A percentile compares a stretch with the other conserved stretches of the same genome.
Evolutionary conservation across 2,329 filamentous ascomycete species (phyloP).

Genomic region (Curvularia hawaiiensis): DNA sequence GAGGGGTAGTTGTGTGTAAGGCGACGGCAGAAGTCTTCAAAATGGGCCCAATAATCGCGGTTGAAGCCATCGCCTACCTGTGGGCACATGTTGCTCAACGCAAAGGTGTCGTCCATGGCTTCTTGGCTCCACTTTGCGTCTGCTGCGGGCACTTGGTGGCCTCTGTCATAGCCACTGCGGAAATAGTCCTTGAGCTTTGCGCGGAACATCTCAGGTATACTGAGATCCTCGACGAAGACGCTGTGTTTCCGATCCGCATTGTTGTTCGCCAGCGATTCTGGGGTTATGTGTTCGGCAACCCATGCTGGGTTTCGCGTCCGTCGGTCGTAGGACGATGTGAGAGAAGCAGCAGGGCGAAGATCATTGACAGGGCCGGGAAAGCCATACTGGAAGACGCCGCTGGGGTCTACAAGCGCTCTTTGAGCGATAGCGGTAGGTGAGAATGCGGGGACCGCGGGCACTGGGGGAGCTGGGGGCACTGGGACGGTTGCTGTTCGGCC

Average conservation of each 20-base stretch:
- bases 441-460: slow-evolving; percentile 28
- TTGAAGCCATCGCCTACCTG: slow-evolving; percentile 99
- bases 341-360: slow-evolving; percentile 73
- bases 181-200: slow-evolving; percentile 93
- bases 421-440: slow-evolving; percentile 24
- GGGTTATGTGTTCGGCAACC: slow-evolving; percentile 93
- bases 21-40: slow-evolving; percentile 93
- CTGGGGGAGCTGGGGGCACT: slow-evolving; percentile 26
- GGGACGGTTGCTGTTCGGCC: slow-evolving; percentile 26
- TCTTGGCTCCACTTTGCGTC: slow-evolving; percentile 94
- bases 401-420: slow-evolving; percentile 53
- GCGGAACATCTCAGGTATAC: slow-evolving; percentile 84
- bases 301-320: slow-evolving; percentile 89
- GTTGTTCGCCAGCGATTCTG: slow-evolving; percentile 74
- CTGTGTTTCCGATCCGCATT: slow-evolving; percentile 85
- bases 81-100: slow-evolving; percentile 94
- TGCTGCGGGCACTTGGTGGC: slow-evolving; percentile 95
- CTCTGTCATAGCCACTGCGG: slow-evolving; percentile 91
- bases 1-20: slow-evolving; percentile 81
- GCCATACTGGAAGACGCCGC: slow-evolving; percentile 62
- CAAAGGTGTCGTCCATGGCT: slow-evolving; percentile 96
- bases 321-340: slow-evolving; percentile 89
- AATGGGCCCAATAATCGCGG: slow-evolving; percentile 98
- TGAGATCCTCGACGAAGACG: slow-evolving; percentile 78
- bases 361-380: slow-evolving; percentile 92